Evolutionary conservation across 495 filamentous ascomycete species (phyloP), one percentile per base, ranked within the genome.

Genomic region (Aspergillus sparsus): DNA sequence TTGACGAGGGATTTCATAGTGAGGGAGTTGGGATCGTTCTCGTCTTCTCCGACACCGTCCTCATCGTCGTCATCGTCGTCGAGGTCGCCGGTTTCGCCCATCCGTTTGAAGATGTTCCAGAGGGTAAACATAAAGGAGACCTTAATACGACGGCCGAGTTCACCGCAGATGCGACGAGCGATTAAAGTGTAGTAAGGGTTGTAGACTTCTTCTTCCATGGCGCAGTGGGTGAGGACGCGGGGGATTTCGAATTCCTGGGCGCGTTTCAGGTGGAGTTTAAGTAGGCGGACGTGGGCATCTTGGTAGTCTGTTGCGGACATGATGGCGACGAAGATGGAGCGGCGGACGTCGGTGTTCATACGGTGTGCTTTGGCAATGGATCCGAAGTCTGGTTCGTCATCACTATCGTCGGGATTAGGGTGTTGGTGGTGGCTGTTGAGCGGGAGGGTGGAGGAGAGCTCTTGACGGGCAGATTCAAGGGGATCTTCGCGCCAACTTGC

Each of bases 151-250:
- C 83, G 85, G 39, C 89, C 87, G 53, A 70, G 57, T 32, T 83
- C 80, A 5, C 78, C 78, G 66, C 91, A 92, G 11, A 96, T 74
- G 57, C 84, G 85, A 44, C 85, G 82, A 10, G 93, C 90, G 18
- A 98, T 83, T 0, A 97, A 75, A 0, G 91, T 88, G 68, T 98
- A 98, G 75, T 96, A 98, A 0, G 90, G 91, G 71, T 98, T 98
- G 73, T 97, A 93, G 0, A 74, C 76, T 57, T 88, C 80, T 76
- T 98, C 94, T 15, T 87, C 86, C 61, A 91, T 89, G 12, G 86
- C 85, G 70, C 93, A 98, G 63, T 93, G 93, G 41, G 96, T 81
- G 6, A 98, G 79, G 11, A 98, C 91, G 37, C 89, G 87, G 9
- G 93, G 86, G 15, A 98, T 89, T 71, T 98, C 94, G 35, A 83